Evolutionary conservation across 768 basidiomycete genomes (phyloP).

Genomic region (Mycena kentingensis): DNA sequence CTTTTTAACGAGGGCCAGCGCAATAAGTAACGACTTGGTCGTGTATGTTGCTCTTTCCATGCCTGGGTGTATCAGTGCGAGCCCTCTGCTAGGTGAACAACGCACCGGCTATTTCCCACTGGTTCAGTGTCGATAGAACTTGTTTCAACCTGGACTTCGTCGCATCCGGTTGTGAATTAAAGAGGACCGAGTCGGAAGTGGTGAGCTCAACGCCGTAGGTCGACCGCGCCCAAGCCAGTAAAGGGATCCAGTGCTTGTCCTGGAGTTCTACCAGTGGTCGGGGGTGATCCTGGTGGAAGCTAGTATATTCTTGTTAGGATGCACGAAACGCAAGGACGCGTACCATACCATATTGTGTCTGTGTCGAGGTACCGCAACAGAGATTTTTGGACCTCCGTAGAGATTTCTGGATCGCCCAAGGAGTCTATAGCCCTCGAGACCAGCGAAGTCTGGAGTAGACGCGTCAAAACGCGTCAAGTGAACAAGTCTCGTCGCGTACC

Average conservation of each 20-base stretch:
- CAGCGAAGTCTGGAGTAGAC: conserved; percentile 75
- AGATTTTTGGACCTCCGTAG: conserved; percentile 63
- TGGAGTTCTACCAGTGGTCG: conserved; percentile 77
- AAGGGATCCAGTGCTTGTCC: conserved; percentile 82
- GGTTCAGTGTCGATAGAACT: conserved; percentile 65
- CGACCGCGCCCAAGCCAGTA: conserved; percentile 75
- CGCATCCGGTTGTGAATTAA: conserved; percentile 66
- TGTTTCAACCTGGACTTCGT: conserved; percentile 62
- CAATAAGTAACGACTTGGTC: conserved; percentile 90
- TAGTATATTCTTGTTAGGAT: conserved; percentile 31
- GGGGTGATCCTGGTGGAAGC: conserved; percentile 83
- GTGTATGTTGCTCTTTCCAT: conserved; percentile 90
- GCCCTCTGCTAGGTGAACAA: conserved; percentile 9
- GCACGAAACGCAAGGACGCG: not conserved
- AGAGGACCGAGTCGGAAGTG: conserved; percentile 71
- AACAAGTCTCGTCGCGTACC: conserved; percentile 47
- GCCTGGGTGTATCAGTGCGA: conserved; percentile 45
- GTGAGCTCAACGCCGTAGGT: conserved; percentile 68
- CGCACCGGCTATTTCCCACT: conserved; percentile 90
- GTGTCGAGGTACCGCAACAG: conserved; percentile 89
- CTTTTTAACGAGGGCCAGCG: conserved; percentile 78
- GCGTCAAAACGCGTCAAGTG: conserved; percentile 10
- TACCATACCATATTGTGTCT: conserved; percentile 81
- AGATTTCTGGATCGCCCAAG: conserved; percentile 55
- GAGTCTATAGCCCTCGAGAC: conserved; percentile 88